A percentile compares a stretch with the other conserved stretches of the same genome.
Evolutionary conservation across 805 yeast species (phyloP).

Genomic region (Teunomyces barrocoloradensis): DNA sequence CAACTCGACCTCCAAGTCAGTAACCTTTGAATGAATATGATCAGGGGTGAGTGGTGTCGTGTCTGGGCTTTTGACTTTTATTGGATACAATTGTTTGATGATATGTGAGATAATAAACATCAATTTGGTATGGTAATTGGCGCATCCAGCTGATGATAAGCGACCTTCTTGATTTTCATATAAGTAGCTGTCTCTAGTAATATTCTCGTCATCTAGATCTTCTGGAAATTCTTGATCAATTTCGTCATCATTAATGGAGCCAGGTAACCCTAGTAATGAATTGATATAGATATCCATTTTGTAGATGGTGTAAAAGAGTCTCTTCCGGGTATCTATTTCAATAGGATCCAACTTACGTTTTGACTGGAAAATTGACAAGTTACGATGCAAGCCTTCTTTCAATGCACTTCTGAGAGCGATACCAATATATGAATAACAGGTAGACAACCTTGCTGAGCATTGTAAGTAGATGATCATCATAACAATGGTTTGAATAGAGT

Average conservation of each 20-base stretch:
- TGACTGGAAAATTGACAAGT: conserved; percentile 46
- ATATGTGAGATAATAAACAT: conserved; percentile 70
- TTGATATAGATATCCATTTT: conserved; percentile 89
- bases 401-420: conserved; percentile 80
- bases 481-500: conserved; percentile 80
- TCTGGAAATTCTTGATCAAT: conserved; percentile 84
- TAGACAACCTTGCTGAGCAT: conserved; percentile 81
- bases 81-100: conserved; percentile 72
- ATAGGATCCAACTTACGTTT: conserved; percentile 64
- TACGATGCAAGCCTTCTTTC: conserved; percentile 80
- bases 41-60: conserved; percentile 24
- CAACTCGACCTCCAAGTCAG: conserved; percentile 64
- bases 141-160: conserved; percentile 72
- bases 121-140: conserved; percentile 79
- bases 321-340: conserved; percentile 77
- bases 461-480: conserved; percentile 84
- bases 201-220: conserved; percentile 83
- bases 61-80: conserved; percentile 40
- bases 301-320: conserved; percentile 85
- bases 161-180: conserved; percentile 47
- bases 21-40: conserved; percentile 46
- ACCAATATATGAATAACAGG: conserved; percentile 88
- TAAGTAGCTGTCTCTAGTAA: conserved; percentile 61
- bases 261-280: conserved; percentile 82
- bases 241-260: conserved; percentile 71